Percentiles rank a stretch among this genome's conserved stretches.
Conservation (phyloP, 371 early-diverging fungal genomes). For the Lichtheimia ornata region DNA sequence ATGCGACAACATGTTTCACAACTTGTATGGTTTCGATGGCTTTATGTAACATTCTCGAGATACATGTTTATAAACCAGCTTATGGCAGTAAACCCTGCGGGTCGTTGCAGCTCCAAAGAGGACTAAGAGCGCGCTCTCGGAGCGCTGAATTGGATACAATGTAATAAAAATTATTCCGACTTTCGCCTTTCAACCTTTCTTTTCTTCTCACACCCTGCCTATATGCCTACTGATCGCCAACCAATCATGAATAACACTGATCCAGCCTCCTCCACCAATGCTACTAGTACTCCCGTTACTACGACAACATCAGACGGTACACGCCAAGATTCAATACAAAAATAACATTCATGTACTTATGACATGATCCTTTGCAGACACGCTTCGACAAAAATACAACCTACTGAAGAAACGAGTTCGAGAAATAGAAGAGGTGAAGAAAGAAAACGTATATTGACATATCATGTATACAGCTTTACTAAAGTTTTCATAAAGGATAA, state of each 20-base stretch:
- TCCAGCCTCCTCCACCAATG: too few relatives aligned
- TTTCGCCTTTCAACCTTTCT: constrained; percentile 10
- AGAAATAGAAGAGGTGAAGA: constrained; percentile 61
- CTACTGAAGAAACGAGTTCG: constrained; percentile 61
- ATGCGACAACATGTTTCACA: constrained; percentile 91
- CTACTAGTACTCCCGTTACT: too few relatives aligned
- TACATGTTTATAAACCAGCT: constrained; percentile 91
- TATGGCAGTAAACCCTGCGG: background rate
- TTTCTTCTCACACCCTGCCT: constrained; percentile 7
- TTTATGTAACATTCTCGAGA: constrained; percentile 91
- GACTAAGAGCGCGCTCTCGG: too few relatives aligned
- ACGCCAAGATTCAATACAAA: constrained; percentile 1
- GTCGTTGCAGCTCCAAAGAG: too few relatives aligned
- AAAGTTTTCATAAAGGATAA: constrained; percentile 29
- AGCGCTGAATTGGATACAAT: too few relatives aligned
- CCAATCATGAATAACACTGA: too few relatives aligned
- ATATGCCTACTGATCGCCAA: background rate
- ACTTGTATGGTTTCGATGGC: constrained; percentile 94
- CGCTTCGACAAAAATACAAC: constrained; percentile 50
- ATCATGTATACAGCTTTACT: background rate
- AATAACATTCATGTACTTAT: too few relatives aligned
- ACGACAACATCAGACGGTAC: too few relatives aligned
- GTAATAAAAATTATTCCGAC: background rate
- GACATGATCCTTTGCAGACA: background rate
- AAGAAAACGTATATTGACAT: constrained; percentile 13